Evolutionary conservation across 1,284 basidiomycete species (phyloP), one percentile per base, ranked within the genome.

Genomic region (Melanopsichium pennsylvanicum): DNA sequence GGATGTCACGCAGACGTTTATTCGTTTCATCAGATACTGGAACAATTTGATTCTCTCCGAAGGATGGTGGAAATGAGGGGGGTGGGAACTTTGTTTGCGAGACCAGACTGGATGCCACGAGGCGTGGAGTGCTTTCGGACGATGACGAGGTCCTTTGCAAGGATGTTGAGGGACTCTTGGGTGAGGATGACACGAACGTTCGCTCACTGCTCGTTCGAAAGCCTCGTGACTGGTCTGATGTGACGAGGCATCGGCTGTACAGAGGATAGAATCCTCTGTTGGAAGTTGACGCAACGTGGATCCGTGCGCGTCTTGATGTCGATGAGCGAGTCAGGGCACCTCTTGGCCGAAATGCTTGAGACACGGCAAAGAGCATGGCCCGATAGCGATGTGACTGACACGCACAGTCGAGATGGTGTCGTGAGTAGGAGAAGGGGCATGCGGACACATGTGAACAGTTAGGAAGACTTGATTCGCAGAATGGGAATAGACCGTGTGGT

Each of bases 1-100:
- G 63, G 5, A 77, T 59, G 18, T 41, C 22, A 25, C 54, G 44
- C 13, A 77, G 61, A 8, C 73, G 62, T 18, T 35, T 27, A 26
- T 38, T 36, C 2, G 57, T 54, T n/a, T 47, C 31, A 9, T 59
- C 46, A 2, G 67, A 49, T 19, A 75, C 42, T 6, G 74, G 74
- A 3, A 76, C 50, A 11, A 76, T 54, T 49, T 76, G 74, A 31
- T 76, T 76, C 2, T 59, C 51, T n/a, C 74, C 74, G 21, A 76
- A 76, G 5, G 58, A 52, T 12, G 64, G 58, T 3, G 74, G 74
- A 27, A 74, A 76, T 7, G 60, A 61, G 16, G 60, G 35, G 5
- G 54, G 60, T 26, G 60, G 60, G 23, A 63, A 63, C 23, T 35
- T 35, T 7, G 35, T 52, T 5, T 34, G 36, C 11, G 60, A 63